Evolutionary conservation across 1,284 basidiomycete genomes (phyloP), one percentile per base, ranked within the genome.

Genomic region (Tremellales sp.): DNA sequence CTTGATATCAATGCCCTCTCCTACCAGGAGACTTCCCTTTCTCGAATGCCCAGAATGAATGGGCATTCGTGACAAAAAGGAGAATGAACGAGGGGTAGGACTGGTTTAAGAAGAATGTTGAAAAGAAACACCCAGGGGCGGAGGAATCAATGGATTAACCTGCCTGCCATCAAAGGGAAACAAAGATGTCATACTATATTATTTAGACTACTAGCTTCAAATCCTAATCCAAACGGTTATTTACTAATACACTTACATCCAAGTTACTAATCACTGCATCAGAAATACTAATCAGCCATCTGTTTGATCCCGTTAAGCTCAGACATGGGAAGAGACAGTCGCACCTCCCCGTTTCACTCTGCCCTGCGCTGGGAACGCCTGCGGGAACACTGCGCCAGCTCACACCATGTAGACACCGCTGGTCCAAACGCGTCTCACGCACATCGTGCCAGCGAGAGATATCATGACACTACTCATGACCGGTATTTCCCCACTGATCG

Each of bases 21-120:
- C 65, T n/a, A 68, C 70, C 57, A 72, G 60, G 39, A 72, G 42
- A 49, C 65, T 71, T 37, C 65, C 67, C 52, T 70, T 65, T 41
- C 65, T 54, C 19, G 64, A 60, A 50, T 67, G 65, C 29, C 57
- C 58, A 47, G 44, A n/a, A n/a, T 31, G 8, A 31, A 31, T 31
- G 29, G 29, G 29, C 29, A 31, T 31, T 31, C 29, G 29, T 8
- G 15, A 8, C 8, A 31, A 8, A 31, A 31, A 31, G 29, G 15
- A 31, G 29, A 31, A 60, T 48, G 46, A 45, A 40, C 23, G 21
- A 27, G 21, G 25, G 55, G 42, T 40, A 17, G 33, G 43, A 40
- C 27, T 13, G 33, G 29, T 12, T 12, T 37, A n/a, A 23, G 46
- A 22, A 22, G 46, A 31, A 42, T 33, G 11, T 19, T 41, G 17